These are phyloP conservation scores for Hura crepitans DNA, from an alignment of 441 rosid species.

Conservation along the genomic window DNA sequence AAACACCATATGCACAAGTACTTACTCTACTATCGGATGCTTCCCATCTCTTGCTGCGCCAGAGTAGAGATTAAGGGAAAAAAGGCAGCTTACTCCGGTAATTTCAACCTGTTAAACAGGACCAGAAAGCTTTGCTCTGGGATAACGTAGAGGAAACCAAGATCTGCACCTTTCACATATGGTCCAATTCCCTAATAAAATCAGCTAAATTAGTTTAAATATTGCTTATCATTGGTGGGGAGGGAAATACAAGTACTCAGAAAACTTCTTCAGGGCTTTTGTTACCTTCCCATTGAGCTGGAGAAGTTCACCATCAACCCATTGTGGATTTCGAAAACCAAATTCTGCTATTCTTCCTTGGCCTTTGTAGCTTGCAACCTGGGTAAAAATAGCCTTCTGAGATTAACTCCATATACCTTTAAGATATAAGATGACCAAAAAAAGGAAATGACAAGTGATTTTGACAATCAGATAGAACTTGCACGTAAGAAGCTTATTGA, in stretches of 20 bases:
- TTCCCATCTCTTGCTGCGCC: background rate
- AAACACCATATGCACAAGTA: slow-evolving; percentile 2
- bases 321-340: slow-evolving; percentile 69
- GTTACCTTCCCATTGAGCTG: slow-evolving; percentile 84
- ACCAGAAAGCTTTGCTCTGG: slow-evolving; percentile 91
- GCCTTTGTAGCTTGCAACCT: slow-evolving; percentile 83
- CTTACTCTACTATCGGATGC: slow-evolving; percentile 4
- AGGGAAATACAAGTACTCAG: background rate
- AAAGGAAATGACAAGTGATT: background rate
- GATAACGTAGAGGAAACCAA: slow-evolving; percentile 75
- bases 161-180: slow-evolving; percentile 76
- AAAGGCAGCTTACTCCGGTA: slow-evolving; percentile 48
- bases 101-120: slow-evolving; percentile 71
- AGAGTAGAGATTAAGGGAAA: background rate
- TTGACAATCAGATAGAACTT: background rate
- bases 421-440: background rate
- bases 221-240: background rate
- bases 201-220: background rate
- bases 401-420: background rate
- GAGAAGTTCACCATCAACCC: slow-evolving; percentile 91
- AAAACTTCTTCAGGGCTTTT: background rate
- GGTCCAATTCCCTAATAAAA: slow-evolving; percentile 63
- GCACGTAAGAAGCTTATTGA: background rate
- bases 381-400: slow-evolving; percentile 19
- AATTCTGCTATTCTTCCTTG: slow-evolving; percentile 88